Conservation (phyloP, 1,139 yeast genomes). For the Diutina pseudorugosa region DNA sequence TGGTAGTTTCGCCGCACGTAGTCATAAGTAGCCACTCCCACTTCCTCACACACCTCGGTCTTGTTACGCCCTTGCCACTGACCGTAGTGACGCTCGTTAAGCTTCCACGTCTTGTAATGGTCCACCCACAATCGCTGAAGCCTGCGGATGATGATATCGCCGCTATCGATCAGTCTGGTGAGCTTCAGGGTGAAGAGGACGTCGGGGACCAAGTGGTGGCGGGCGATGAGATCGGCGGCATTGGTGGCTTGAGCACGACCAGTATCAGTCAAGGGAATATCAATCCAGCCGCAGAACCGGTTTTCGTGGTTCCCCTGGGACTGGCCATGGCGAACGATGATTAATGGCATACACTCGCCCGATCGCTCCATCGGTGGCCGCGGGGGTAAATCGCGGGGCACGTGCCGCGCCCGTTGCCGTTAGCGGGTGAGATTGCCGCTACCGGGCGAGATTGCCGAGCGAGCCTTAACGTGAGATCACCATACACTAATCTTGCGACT, state of each 20-base stretch:
- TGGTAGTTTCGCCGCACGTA: slow-evolving; percentile 53
- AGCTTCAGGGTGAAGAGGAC: slow-evolving; percentile 54
- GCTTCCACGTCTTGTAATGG: slow-evolving; percentile 48
- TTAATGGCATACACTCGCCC: slow-evolving; percentile 12
- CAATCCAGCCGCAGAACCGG: slow-evolving; percentile 79
- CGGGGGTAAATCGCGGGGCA: not conserved
- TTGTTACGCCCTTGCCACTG: slow-evolving; percentile 60
- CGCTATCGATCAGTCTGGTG: slow-evolving; percentile 55
- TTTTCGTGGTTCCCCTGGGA: slow-evolving; percentile 61
- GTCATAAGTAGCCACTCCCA: slow-evolving; percentile 52
- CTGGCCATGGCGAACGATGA: slow-evolving; percentile 64
- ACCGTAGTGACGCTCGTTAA: slow-evolving; percentile 76
- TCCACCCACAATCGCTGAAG: slow-evolving; percentile 35
- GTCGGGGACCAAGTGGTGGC: slow-evolving; percentile 31
- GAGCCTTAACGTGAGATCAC: too few species aligned
- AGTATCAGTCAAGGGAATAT: slow-evolving; percentile 46
- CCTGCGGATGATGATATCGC: slow-evolving; percentile 42
- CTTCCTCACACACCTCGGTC: slow-evolving; percentile 35
- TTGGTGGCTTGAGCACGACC: slow-evolving; percentile 52
- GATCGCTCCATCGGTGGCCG: not conserved
- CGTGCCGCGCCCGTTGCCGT: not conserved
- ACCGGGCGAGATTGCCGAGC: not conserved
- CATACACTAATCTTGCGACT: too few species aligned
- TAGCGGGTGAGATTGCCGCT: too few species aligned
- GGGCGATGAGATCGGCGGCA: slow-evolving; percentile 42